These are phyloP conservation scores for Neurospora sp. DNA, from an alignment of 2,329 filamentous ascomycete species.

Conservation along the genomic window DNA sequence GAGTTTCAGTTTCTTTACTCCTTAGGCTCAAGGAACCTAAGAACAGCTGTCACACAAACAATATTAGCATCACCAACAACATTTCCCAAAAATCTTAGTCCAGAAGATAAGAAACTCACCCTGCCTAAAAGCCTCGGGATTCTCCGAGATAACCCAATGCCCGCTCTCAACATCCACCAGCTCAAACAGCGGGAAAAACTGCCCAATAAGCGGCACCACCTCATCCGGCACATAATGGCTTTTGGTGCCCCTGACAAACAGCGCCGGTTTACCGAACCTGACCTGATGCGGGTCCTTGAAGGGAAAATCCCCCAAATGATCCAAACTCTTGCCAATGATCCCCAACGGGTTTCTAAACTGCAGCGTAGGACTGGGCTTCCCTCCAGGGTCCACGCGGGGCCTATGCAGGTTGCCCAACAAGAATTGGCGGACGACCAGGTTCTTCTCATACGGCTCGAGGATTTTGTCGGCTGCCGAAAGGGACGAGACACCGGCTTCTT, in stretches of 20 bases:
- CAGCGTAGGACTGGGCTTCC: conserved; percentile 34
- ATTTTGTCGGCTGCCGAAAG: conserved; percentile 75
- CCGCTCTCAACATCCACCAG: conserved; percentile 67
- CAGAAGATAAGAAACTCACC: conserved; percentile 38
- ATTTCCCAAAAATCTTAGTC: neutral
- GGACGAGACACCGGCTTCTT: conserved; percentile 55
- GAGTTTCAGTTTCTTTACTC: conserved; percentile 14
- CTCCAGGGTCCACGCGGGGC: conserved; percentile 21
- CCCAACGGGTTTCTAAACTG: conserved; percentile 74
- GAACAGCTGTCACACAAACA: conserved; percentile 19
- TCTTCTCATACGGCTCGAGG: conserved; percentile 62
- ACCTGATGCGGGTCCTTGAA: conserved; percentile 61
- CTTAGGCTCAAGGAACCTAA: conserved; percentile 25
- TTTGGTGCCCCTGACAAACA: conserved; percentile 70
- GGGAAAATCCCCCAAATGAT: conserved; percentile 80
- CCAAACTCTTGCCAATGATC: conserved; percentile 57
- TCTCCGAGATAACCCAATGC: conserved; percentile 87
- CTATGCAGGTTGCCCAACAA: conserved; percentile 76
- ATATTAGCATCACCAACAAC: conserved; percentile 3
- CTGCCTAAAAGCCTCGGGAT: conserved; percentile 67
- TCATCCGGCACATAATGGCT: conserved; percentile 78
- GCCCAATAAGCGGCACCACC: conserved; percentile 65
- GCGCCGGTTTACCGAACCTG: conserved; percentile 65
- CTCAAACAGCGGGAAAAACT: conserved; percentile 72
- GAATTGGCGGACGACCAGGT: conserved; percentile 76